Evolutionary conservation across 192 early-diverging fungal genomes (phyloP).

Genomic region (Linnemannia elongata): DNA sequence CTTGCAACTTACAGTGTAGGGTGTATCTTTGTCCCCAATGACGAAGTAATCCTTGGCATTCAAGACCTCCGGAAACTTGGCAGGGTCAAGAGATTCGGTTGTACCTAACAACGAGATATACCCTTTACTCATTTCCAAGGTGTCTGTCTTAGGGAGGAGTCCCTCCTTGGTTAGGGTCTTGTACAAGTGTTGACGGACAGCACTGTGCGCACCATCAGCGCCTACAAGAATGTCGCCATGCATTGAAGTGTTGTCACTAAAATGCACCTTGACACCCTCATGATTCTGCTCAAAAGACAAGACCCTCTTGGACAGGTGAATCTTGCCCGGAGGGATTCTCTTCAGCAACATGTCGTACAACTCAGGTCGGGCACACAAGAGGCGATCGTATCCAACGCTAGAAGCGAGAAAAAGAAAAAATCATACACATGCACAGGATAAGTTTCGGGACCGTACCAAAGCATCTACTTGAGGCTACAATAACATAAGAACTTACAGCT

Average conservation of each 20-base stretch:
- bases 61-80: conserved; percentile 5
- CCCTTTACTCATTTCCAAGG: background rate
- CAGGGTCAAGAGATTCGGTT: background rate
- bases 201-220: conserved; percentile 21
- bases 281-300: background rate
- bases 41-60: background rate
- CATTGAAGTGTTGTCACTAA: background rate
- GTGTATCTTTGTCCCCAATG: conserved; percentile 4
- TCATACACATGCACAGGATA: too few relatives aligned
- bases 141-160: conserved; percentile 9
- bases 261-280: background rate
- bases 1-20: background rate
- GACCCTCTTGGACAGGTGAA: conserved; percentile 25
- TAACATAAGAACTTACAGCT: background rate
- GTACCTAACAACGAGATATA: conserved; percentile 15
- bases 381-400: conserved; percentile 9
- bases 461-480: background rate
- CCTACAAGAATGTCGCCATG: conserved; percentile 25
- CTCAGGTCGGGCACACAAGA: conserved; percentile 12
- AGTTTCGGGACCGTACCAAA: too few relatives aligned
- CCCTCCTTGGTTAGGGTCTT: background rate
- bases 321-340: background rate
- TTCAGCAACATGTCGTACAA: conserved; percentile 18
- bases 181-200: conserved; percentile 12
- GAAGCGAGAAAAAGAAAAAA: background rate